phyloP scores from a whole-genome alignment of 148 eudicot species.

The Nepenthes mirabilis region DNA sequence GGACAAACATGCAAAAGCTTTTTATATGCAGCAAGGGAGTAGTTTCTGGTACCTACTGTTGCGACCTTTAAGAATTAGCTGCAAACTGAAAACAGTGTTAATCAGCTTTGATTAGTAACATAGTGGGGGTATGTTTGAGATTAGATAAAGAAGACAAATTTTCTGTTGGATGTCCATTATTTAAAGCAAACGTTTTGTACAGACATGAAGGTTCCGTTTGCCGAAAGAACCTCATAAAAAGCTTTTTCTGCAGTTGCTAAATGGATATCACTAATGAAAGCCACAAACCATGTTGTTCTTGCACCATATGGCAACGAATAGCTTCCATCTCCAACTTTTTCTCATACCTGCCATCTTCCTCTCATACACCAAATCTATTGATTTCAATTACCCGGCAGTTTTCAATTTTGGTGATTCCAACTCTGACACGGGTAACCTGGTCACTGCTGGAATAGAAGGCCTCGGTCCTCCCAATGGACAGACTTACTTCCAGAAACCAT shows the following conservation, averaged over 20 bases:
- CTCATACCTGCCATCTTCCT: slow-evolving; percentile 18
- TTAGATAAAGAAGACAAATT: not conserved
- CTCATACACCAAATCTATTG: slow-evolving; percentile 26
- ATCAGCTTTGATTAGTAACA: too few species aligned
- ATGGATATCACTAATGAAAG: not conserved
- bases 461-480: slow-evolving; percentile 71
- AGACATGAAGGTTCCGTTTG: slow-evolving; percentile 5
- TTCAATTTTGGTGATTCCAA: slow-evolving; percentile 95
- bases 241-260: not conserved
- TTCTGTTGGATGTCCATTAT: slow-evolving; percentile 16
- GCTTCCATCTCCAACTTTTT: slow-evolving; percentile 12
- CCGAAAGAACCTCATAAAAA: not conserved
- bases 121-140: slow-evolving; percentile 5
- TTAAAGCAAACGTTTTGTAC: slow-evolving; percentile 30
- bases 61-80: too few species aligned
- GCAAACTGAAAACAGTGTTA: too few species aligned
- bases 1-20: too few species aligned
- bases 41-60: too few species aligned
- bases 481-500: slow-evolving; percentile 66
- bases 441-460: slow-evolving; percentile 47
- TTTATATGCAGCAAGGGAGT: too few species aligned
- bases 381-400: slow-evolving; percentile 74
- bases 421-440: slow-evolving; percentile 79
- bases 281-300: not conserved
- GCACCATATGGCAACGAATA: slow-evolving; percentile 11